Evolutionary conservation across 2,329 filamentous ascomycete genomes (phyloP).

Genomic region (Plectosphaerella plurivora): DNA sequence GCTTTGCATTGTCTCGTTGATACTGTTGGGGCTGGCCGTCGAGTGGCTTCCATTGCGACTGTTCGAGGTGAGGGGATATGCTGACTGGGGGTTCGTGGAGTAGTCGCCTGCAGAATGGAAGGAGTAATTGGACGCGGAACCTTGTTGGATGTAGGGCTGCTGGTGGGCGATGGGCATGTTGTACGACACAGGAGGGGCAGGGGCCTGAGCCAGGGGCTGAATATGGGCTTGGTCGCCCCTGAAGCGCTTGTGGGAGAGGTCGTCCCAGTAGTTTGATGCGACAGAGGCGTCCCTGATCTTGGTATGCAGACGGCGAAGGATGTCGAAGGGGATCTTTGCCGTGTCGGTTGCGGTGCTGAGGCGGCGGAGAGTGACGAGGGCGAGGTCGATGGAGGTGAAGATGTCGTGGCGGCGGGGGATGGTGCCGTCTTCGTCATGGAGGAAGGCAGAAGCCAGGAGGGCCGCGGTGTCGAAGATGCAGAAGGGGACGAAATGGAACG

Average conservation of each 20-base stretch:
- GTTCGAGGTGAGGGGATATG: background rate
- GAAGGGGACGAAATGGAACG: conserved; percentile 45
- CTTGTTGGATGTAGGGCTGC: background rate
- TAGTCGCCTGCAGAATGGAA: background rate
- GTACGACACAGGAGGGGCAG: background rate
- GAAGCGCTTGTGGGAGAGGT: background rate
- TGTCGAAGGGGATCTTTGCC: background rate
- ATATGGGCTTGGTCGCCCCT: background rate
- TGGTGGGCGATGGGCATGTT: background rate
- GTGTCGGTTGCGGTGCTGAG: background rate
- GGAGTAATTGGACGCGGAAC: background rate
- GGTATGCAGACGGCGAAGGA: background rate
- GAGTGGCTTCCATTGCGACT: background rate
- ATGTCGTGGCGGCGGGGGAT: conserved; percentile 36
- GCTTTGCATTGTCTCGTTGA: background rate
- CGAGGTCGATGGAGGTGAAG: background rate
- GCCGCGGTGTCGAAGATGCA: conserved; percentile 47
- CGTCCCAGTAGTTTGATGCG: background rate
- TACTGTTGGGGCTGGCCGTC: background rate
- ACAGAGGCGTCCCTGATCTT: background rate
- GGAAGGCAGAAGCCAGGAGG: conserved; percentile 43
- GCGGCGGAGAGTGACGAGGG: background rate
- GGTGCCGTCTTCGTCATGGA: conserved; percentile 39
- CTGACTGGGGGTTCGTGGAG: background rate
- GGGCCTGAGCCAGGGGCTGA: background rate